phyloP scores from a whole-genome alignment of 2,329 filamentous ascomycete species.

The Triangularia setosa region DNA sequence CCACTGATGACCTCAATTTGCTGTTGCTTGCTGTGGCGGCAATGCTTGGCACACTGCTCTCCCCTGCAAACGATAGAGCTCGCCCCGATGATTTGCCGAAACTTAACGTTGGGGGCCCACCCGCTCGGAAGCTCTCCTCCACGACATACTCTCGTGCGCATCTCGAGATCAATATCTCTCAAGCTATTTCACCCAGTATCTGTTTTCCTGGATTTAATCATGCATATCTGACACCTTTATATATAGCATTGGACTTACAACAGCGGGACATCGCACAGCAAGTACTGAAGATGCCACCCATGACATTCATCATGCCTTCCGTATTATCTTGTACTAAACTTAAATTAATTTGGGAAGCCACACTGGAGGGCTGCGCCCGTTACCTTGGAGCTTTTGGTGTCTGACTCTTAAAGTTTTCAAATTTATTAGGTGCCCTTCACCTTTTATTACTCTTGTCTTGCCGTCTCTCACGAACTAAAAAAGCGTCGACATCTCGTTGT shows the following conservation, averaged over 20 bases:
- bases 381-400: no score
- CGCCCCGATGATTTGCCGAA: background rate
- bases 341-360: no score
- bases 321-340: background rate
- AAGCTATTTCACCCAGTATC: no score
- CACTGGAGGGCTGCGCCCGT: no score
- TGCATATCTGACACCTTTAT: background rate
- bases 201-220: no score
- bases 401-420: no score
- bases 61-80: background rate
- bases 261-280: background rate
- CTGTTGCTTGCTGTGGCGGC: constrained; percentile 17
- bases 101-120: background rate
- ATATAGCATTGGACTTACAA: background rate
- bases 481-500: background rate
- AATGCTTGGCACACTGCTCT: constrained; percentile 6
- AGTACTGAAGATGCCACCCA: background rate
- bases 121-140: background rate
- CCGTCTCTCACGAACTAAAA: background rate
- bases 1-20: constrained; percentile 27
- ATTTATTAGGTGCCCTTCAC: no score
- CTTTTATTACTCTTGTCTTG: background rate
- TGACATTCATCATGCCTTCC: background rate
- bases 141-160: background rate
- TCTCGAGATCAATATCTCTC: background rate